Percentiles rank a stretch among this genome's conserved stretches.
Conservation (phyloP, 2,329 filamentous ascomycete genomes). For the Nigrospora sphaerica region DNA sequence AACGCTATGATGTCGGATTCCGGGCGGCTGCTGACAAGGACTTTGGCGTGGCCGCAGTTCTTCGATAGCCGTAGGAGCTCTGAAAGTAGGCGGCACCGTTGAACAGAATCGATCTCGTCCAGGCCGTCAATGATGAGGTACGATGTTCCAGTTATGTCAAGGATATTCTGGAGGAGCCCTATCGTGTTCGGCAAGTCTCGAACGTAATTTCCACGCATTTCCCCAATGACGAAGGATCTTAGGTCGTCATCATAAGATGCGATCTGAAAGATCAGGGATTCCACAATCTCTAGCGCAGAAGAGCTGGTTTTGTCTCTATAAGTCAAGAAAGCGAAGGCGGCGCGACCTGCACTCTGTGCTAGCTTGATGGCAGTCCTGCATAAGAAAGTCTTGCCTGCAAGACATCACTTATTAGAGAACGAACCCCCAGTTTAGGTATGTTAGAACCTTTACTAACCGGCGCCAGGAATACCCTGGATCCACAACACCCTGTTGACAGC, state of each 20-base stretch:
- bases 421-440: neutral
- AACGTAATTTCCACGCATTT: constrained; percentile 7
- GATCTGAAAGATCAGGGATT: constrained; percentile 12
- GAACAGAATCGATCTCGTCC: constrained; percentile 16
- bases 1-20: constrained; percentile 14
- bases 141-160: constrained; percentile 9
- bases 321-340: constrained; percentile 11
- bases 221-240: constrained; percentile 12
- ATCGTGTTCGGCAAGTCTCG: constrained; percentile 12
- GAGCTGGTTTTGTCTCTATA: constrained; percentile 3
- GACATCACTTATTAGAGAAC: neutral
- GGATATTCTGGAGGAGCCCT: constrained; percentile 13
- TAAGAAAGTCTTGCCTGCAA: constrained; percentile 12
- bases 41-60: constrained; percentile 6
- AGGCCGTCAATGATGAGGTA: constrained; percentile 21
- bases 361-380: constrained; percentile 4
- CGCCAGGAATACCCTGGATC: constrained; percentile 16
- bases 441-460: constrained; percentile 10
- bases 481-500: too few relatives aligned
- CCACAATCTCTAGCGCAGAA: constrained; percentile 8
- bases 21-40: constrained; percentile 16
- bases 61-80: constrained; percentile 6
- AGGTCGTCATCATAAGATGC: constrained; percentile 11
- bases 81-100: constrained; percentile 8
- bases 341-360: constrained; percentile 2